Percentiles rank a stretch among this genome's conserved stretches.
Evolutionary conservation across 2,329 filamentous ascomycete species (phyloP).

Genomic region (Pestalotiopsis sp.): DNA sequence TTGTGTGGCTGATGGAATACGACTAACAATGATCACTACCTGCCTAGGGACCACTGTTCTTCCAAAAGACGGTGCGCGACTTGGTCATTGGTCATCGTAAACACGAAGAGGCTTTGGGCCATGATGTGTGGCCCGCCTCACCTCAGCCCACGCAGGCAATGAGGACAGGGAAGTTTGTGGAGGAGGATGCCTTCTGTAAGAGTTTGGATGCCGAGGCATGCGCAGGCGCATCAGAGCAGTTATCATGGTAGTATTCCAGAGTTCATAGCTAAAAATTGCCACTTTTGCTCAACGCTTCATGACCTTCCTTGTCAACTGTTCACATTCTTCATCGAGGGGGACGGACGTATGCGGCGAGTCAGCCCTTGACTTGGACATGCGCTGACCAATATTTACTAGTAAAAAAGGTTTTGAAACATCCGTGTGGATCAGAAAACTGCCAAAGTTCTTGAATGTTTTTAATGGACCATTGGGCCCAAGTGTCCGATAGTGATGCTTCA

Average conservation of each 20-base stretch:
- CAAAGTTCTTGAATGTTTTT: neutral
- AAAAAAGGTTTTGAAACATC: neutral
- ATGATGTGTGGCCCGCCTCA: neutral
- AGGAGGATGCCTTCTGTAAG: slow-evolving; percentile 1
- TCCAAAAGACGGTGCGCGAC: neutral
- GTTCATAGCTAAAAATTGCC: neutral
- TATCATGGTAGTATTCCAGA: neutral
- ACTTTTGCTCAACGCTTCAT: neutral
- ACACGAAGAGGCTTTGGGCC: neutral
- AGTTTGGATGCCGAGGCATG: neutral
- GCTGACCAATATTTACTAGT: neutral
- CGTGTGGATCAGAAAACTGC: neutral
- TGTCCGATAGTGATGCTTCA: neutral
- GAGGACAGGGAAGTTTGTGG: neutral
- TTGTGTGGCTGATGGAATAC: too few species aligned
- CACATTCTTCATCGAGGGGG: neutral
- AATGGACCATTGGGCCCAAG: neutral
- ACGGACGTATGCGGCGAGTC: neutral
- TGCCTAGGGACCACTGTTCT: neutral
- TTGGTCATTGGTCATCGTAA: neutral
- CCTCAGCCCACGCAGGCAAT: neutral
- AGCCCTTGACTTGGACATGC: neutral
- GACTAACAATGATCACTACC: neutral
- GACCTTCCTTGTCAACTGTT: neutral
- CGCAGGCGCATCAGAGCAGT: neutral